Evolutionary conservation across 495 filamentous ascomycete species (phyloP).

Genomic region (Penicillium alfredii): DNA sequence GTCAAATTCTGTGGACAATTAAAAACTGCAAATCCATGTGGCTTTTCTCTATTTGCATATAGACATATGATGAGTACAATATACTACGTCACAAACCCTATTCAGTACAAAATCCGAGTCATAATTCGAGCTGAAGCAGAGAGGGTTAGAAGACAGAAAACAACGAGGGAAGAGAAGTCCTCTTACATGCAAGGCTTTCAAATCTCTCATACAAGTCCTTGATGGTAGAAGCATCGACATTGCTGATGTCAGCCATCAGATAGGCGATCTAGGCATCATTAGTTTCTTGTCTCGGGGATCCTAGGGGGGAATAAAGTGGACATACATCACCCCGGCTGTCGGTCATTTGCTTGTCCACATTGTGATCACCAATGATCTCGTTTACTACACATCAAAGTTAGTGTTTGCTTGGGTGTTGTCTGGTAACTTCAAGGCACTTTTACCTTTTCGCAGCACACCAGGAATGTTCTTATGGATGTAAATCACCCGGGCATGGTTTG

Average conservation of each 20-base stretch:
- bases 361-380: slow-evolving; percentile 86
- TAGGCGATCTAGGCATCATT: slow-evolving; percentile 64
- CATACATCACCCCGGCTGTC: slow-evolving; percentile 85
- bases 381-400: slow-evolving; percentile 56
- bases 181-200: slow-evolving; percentile 74
- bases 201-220: slow-evolving; percentile 78
- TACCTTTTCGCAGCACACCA: slow-evolving; percentile 81
- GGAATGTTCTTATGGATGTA: slow-evolving; percentile 96
- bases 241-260: slow-evolving; percentile 94
- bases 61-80: too few relatives aligned
- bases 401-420: too few relatives aligned
- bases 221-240: slow-evolving; percentile 72
- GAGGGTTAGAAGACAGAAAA: slow-evolving; percentile 3
- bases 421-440: slow-evolving; percentile 8
- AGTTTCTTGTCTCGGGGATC: slow-evolving; percentile 3
- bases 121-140: slow-evolving; percentile 62
- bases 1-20: too few relatives aligned
- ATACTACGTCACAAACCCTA: too few relatives aligned
- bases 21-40: too few relatives aligned
- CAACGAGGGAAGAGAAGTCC: background rate
- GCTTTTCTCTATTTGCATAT: too few relatives aligned
- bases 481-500: slow-evolving; percentile 82
- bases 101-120: slow-evolving; percentile 81
- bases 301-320: background rate
- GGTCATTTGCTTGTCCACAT: slow-evolving; percentile 97